Percentiles rank a stretch among this genome's conserved stretches.
Conservation (phyloP, 192 early-diverging fungal species). For the Rhizophlyctis rosea region DNA sequence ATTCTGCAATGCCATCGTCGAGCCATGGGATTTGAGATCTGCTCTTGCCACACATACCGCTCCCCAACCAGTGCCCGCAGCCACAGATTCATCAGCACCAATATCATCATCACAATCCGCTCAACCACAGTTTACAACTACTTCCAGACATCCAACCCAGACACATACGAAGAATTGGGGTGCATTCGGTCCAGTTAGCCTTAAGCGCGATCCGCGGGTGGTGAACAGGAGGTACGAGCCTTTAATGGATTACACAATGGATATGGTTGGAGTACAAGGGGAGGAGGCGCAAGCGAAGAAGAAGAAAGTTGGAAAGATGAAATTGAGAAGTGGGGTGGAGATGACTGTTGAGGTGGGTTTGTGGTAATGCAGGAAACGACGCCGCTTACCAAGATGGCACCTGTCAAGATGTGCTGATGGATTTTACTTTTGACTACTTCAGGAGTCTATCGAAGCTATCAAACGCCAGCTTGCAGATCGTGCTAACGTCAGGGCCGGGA, state of each 20-base stretch:
- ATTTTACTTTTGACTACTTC: constrained; percentile 1
- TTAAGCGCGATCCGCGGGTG: not conserved
- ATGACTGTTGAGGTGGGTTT: not conserved
- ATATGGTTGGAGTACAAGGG: not conserved
- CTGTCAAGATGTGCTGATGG: no score
- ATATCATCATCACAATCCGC: not conserved
- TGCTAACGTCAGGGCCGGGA: not conserved
- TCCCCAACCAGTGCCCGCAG: not conserved
- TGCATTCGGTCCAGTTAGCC: no score
- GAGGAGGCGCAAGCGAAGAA: not conserved
- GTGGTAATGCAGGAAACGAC: not conserved
- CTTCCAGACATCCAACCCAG: no score
- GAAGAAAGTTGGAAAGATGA: not conserved
- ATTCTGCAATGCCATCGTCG: not conserved
- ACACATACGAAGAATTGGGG: not conserved
- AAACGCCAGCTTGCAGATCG: not conserved
- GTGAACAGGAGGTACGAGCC: not conserved
- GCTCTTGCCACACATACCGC: no score
- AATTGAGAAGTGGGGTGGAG: not conserved
- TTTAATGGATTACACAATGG: not conserved
- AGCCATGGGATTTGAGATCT: not conserved
- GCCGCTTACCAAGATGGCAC: no score
- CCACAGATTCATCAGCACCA: not conserved
- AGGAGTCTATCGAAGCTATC: not conserved
- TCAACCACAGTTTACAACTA: not conserved